phyloP scores from a whole-genome alignment of 345 rosid genomes.

The Eucalyptus curtisii region DNA sequence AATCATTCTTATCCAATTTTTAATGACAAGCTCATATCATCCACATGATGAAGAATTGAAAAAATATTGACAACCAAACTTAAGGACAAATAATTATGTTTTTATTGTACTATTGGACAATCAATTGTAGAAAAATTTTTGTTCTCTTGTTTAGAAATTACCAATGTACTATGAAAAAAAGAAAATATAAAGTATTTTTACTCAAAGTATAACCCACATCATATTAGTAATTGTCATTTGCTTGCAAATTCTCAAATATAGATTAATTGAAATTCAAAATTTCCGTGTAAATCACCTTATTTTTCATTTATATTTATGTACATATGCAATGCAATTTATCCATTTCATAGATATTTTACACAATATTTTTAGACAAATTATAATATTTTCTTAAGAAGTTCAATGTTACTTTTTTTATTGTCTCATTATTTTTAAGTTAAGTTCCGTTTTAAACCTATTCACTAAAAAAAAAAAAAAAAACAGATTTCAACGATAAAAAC shows the following conservation, averaged over 20 bases:
- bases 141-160: neutral
- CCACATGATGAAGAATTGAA: neutral
- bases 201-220: neutral
- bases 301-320: neutral
- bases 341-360: neutral
- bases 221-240: neutral
- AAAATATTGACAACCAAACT: neutral
- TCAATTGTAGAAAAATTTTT: neutral
- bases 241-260: neutral
- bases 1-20: neutral
- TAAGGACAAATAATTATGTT: neutral
- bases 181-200: neutral
- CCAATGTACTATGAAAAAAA: neutral
- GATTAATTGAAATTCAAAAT: neutral
- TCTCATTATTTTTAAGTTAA: neutral
- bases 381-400: neutral
- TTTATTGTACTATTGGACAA: neutral
- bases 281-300: rapidly evolving
- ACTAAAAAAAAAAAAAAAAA: neutral
- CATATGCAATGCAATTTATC: neutral
- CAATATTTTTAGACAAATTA: no score
- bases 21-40: neutral
- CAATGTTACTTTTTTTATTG: neutral
- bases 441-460: neutral
- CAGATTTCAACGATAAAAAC: neutral